Conservation (phyloP, 2,329 filamentous ascomycete genomes). For the Aspergillus intermedius region DNA sequence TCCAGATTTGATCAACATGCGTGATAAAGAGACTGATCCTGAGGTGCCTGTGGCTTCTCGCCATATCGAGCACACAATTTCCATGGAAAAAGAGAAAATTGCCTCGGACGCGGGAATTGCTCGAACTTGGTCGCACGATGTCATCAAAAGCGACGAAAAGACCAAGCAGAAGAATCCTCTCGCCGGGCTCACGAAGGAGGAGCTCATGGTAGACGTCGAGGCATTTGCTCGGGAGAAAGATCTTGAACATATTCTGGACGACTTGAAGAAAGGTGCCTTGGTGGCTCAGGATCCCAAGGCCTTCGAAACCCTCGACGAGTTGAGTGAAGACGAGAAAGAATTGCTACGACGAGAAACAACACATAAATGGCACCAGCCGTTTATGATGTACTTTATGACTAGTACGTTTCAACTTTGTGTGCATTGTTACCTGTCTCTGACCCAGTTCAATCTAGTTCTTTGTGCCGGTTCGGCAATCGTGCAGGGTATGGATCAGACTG, state of each 20-base stretch:
- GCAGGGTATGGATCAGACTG: conserved; percentile 49
- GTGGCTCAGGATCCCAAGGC: conserved; percentile 63
- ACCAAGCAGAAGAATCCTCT: conserved; percentile 20
- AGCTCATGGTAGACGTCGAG: conserved; percentile 23
- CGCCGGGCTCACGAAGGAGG: conserved; percentile 20
- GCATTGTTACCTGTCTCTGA: not conserved
- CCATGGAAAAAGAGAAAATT: conserved; percentile 3
- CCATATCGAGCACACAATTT: conserved; percentile 2
- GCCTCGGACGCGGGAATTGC: conserved; percentile 5
- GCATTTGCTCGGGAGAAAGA: conserved; percentile 49
- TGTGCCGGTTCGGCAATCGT: conserved; percentile 40
- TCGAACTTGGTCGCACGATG: conserved; percentile 7
- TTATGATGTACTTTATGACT: conserved; percentile 43
- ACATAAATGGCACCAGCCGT: conserved; percentile 47
- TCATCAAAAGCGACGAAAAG: conserved; percentile 1
- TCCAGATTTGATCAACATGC: conserved; percentile 4
- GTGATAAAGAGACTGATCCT: conserved; percentile 6
- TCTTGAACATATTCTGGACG: conserved; percentile 50
- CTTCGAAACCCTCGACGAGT: conserved; percentile 57
- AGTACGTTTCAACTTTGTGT: conserved; percentile 16
- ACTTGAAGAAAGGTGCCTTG: conserved; percentile 51
- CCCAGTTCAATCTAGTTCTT: not conserved
- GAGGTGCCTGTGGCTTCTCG: conserved; percentile 3
- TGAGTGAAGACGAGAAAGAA: conserved; percentile 45
- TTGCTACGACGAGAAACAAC: conserved; percentile 40